Base-by-base conservation (phyloP, 2,329 filamentous ascomycete species). In the Grosmannia penicillata region DNA sequence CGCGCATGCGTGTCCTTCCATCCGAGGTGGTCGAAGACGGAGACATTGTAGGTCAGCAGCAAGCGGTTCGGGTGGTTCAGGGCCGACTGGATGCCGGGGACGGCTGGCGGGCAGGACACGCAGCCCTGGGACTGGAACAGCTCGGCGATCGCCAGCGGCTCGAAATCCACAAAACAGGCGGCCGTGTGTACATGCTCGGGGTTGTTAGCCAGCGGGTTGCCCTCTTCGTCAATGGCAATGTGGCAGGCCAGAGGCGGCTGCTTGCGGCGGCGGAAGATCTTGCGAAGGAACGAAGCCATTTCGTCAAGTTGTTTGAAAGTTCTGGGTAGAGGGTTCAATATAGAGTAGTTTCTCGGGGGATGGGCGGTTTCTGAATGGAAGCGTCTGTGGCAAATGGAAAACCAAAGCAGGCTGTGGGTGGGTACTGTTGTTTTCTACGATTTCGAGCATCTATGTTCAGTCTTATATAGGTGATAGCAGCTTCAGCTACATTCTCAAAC, bases 41-140 rank as follows among this genome's bases (percentile, higher is more conserved):
- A 56, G 19, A 59, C 50, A 37, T 57, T 48, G 45, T 55, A 57
- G 8, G 51, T 56, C 13, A 58, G 46, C 8, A 57, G 49, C 28
- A 52, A 45, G 14, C 56, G 40, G 40, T 57, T 56, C 4, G 51
- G 51, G 21, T 49, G 41, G 25, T 46, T 48, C 18, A 21, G 24
- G 8, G 48, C 49, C 17, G 44, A 49, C 11, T 51, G 54, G 35
- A 58, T 55, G 17, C 41, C 47, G 1, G 52, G 49, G 4, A 56
- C 46, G n/a, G 54, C 50, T 1, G 53, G 50, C 2, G 55, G 54
- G 35, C 55, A 59, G 3, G 55, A 51, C 14, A 41, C 44, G 33
- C 56, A 58, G 37, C 53, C 51, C 43, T 58, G 55, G 0, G 55
- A 56, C 40, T 55, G 53, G 44, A 55, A 58, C 14, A 59, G 48